These are phyloP conservation scores for Brassica napus DNA, from an alignment of 345 rosid genomes.

Conservation along the genomic window Da-Ae NC_063450.1:53422501-53423000, in stretches of 20 bases:
- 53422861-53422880: neutral
- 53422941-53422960: conserved; percentile 85
- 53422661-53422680: conserved; percentile 90
- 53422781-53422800: too few species aligned
- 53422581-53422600: conserved; percentile 78
- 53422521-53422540: conserved; percentile 90
- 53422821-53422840: too few species aligned
- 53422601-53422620: conserved; percentile 78
- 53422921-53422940: conserved; percentile 81
- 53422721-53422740: neutral
- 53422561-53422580: conserved; percentile 86
- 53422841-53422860: too few species aligned
- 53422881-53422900: conserved; percentile 5
- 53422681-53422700: conserved; percentile 62
- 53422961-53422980: conserved; percentile 80
- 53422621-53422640: conserved; percentile 80
- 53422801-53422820: too few species aligned
- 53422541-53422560: conserved; percentile 84
- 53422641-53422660: conserved; percentile 97
- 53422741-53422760: too few species aligned
- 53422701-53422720: neutral
- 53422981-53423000: conserved; percentile 87
- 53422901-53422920: conserved; percentile 48
- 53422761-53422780: too few species aligned
- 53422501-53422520: conserved; percentile 67